Evolutionary conservation across 2,329 filamentous ascomycete genomes (phyloP).

Genomic region (Phyllosticta citrichinensis): DNA sequence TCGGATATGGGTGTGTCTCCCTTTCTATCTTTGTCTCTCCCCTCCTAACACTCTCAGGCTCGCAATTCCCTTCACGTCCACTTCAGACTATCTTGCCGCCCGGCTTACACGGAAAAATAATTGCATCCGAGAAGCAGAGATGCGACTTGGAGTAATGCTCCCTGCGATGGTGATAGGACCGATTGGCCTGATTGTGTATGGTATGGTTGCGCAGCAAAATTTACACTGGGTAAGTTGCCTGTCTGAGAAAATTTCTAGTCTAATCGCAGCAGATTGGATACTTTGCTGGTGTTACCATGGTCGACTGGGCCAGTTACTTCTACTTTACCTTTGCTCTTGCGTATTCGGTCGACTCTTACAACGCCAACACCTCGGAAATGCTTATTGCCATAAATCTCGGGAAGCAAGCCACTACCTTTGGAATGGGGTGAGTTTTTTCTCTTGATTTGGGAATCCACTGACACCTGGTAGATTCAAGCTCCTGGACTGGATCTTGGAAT

Average conservation of each 20-base stretch:
- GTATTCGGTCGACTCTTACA: constrained; percentile 52
- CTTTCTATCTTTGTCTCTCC: too few relatives aligned
- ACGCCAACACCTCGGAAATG: constrained; percentile 51
- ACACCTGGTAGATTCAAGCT: background rate
- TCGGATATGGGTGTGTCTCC: background rate
- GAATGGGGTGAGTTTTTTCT: constrained; percentile 14
- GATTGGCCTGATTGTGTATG: constrained; percentile 15
- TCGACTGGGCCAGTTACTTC: constrained; percentile 24
- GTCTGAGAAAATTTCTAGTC: constrained; percentile 13
- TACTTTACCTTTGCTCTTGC: constrained; percentile 44
- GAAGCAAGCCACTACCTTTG: constrained; percentile 28
- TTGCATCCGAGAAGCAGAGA: background rate
- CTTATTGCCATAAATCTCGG: constrained; percentile 37
- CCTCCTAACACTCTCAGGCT: background rate
- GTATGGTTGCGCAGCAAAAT: background rate
- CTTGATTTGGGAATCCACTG: too few relatives aligned
- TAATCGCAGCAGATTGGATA: constrained; percentile 25
- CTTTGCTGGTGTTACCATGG: constrained; percentile 27
- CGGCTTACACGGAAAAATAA: background rate
- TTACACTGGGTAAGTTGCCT: background rate
- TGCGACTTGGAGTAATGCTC: constrained; percentile 19
- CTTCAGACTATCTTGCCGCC: background rate
- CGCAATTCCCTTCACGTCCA: background rate
- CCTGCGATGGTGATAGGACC: constrained; percentile 27
- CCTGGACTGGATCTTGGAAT: background rate